Base-by-base conservation (phyloP, 176 grass and related monocot genomes). In the Zea luxurians region DNA sequence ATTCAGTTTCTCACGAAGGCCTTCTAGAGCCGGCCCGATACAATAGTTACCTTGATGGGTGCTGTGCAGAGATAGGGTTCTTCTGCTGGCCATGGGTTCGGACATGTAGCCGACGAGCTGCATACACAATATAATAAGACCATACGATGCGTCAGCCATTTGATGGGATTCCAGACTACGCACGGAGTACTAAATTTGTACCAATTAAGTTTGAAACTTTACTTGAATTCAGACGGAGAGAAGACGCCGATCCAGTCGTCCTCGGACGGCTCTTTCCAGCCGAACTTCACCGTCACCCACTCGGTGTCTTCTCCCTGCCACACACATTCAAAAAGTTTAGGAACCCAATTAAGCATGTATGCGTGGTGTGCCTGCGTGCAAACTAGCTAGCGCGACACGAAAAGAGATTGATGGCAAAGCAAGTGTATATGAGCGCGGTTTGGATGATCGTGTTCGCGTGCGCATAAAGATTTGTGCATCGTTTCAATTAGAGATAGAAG, bases 181-280 rank as follows among this genome's bases (percentile, higher is more conserved):
- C 6, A 42, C 27, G 4, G 41, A 48, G 47, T 49, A 49, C 10
- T 0, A 4, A 49, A 12, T 49, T 49, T 12, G 48, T 4, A 49
- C 48, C 6, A 1, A 47, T 4, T 2, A 47, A 44, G 38, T 13
- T 11, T 2, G 54, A 7, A 52, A 5, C 83, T 73, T 73, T 84
- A 93, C 90, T 85, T 85, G 50, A 93, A 91, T 63, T 91, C 78
- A 10, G 94, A 76, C 3, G 94, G 89, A 59, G 94, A 97, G 59
- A 97, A 97, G 40, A 97, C 94, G 21, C 82, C 94, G 57, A 97
- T 86, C 94, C 94, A 97, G 54, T 97, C 91, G 52, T 74, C 84
- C 2, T 4, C n/a, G 59, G 91, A 89, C 65, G 79, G 44, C 16
- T 79, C 83, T 36, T 68, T 43, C 75, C 52, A 75, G 48, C 82